Evolutionary conservation across 2,329 filamentous ascomycete species (phyloP), one percentile per base, ranked within the genome.

Genomic region (Trichothecium roseum): DNA sequence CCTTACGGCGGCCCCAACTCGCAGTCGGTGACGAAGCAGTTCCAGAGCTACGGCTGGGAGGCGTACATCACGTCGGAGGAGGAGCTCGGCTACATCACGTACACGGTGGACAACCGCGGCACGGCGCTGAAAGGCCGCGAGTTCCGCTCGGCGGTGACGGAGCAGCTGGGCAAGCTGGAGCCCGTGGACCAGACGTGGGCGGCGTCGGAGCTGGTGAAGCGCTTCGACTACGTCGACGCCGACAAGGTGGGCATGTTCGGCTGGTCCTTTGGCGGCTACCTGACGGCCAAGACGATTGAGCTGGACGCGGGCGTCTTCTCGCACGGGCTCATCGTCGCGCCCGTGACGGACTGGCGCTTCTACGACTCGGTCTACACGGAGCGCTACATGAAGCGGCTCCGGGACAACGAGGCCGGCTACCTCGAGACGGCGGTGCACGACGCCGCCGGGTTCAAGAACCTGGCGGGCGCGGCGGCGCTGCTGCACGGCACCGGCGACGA

Each of bases 321-420:
- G 0, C 66, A 78, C 7, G 78, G 68, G 0, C 54, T 82, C 8
- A 75, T 79, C 45, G 76, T 74, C 0, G 78, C 78, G 0, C 78
- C 78, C 0, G 77, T 83, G 1, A 66, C 65, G 3, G 79, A 84
- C 56, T 83, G 76, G 74, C 68, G 77, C 2, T 75, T 83, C 58
- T 84, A 84, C 53, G 78, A 84, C 52, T 71, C 66, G 37, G 72
- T 83, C 63, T 84, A 82, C 52, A 81, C 79, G 0, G 79, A 84
- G 53, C 69, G 79, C 9, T 84, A 81, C 58, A 83, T 84, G 78
- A 81, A 81, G 56, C 72, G 64, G 1, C 63, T 68, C 2, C 56
- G 60, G 3, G 55, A 58, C 28, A 83, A 83, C 47, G 57, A 56
- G 1, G 69, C 55, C 0, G 78, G 77, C 20, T 84, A 84, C 56